Evolutionary conservation across 768 basidiomycete genomes (phyloP), one percentile per base, ranked within the genome.

Genomic region (Pulveroboletus frians): DNA sequence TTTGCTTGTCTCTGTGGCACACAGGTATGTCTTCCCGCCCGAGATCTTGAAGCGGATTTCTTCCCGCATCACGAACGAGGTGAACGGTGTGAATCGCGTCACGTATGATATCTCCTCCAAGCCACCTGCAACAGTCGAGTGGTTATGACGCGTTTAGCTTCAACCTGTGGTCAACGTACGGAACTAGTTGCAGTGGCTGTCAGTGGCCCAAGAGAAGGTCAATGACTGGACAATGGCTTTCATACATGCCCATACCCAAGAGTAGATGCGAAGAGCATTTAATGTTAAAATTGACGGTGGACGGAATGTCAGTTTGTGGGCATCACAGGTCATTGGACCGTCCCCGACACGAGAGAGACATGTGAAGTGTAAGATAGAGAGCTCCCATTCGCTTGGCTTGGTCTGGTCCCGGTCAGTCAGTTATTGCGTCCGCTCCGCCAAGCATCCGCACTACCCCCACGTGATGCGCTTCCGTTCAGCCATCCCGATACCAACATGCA

Each of bases 41-140:
- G 85, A 87, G 37, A 83, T 98, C 10, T 71, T 99, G 50, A 84
- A 87, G 53, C 84, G 85, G 57, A 92, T 99, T 61, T 97, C 94
- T 18, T 93, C 91, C 40, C 79, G 96, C 49, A 98, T 99, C 56
- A 99, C 96, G 32, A 99, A 98, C 68, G 96, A 99, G 69, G 95
- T 96, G 8, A 74, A 78, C 54, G 96, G 96, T n/a, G 83, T 98
- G 66, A 97, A 97, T 72, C 83, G 94, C 35, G 88, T 97, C 36
- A 92, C 92, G 9, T 92, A 91, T 61, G 96, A 99, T 63, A 91
- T 98, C 50, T 96, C 95, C 2, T 92, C 89, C 47, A 98, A 99
- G 71, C 96, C 95, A 35, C 95, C 95, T 47, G 92, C 88, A 44
- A 75, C 74, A 10, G 73, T 76, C 26, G 75, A 76, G 55, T 76